These are phyloP conservation scores for Claviceps africana DNA, from an alignment of 2,329 filamentous ascomycete species.

Conservation along the genomic window DNA sequence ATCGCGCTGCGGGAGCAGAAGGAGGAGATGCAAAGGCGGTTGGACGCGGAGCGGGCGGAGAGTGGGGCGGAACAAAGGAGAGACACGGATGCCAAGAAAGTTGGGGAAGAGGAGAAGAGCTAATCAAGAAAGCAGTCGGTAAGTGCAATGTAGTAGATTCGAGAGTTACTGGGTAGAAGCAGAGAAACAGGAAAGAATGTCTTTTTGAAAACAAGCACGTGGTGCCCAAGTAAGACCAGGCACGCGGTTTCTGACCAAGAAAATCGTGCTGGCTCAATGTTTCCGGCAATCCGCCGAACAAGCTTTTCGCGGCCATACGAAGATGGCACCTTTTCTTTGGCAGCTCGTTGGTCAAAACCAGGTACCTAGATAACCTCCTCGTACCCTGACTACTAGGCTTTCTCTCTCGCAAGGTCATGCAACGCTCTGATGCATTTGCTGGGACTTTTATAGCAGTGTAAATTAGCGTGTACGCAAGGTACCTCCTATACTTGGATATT, in stretches of 20 bases:
- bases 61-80: slow-evolving; percentile 10
- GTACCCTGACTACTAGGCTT: too few species aligned
- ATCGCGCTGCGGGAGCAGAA: slow-evolving; percentile 41
- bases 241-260: neutral
- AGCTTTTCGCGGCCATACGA: neutral
- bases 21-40: slow-evolving; percentile 28
- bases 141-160: too few species aligned
- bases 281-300: neutral
- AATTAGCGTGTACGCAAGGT: too few species aligned
- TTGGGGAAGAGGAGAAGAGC: slow-evolving; percentile 1
- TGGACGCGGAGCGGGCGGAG: slow-evolving; percentile 22
- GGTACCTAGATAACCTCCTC: too few species aligned
- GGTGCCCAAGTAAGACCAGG: neutral
- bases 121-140: neutral
- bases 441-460: too few species aligned
- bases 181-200: neutral
- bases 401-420: too few species aligned
- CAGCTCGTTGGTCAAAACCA: too few species aligned
- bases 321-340: too few species aligned
- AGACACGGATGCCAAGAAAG: slow-evolving; percentile 9
- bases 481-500: too few species aligned
- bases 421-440: too few species aligned
- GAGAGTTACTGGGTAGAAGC: neutral
- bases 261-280: neutral
- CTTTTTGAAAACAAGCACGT: neutral